Base-by-base conservation (phyloP, 257 asterid genomes). In the Ligustrum vulgare region DNA sequence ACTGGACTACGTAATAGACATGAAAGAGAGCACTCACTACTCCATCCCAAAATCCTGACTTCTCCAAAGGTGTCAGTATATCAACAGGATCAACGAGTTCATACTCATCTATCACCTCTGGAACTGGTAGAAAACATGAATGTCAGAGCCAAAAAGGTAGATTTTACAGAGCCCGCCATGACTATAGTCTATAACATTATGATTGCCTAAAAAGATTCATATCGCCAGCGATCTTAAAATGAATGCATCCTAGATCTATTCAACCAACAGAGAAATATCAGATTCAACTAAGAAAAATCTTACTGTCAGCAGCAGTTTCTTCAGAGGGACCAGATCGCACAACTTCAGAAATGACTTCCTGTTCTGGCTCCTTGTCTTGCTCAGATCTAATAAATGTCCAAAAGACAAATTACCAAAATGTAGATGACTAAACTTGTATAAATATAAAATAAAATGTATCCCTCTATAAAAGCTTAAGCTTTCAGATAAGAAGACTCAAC, bases 31-130 rank as follows among this genome's bases (percentile, higher is more conserved):
- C 69, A 88, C 93, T 79, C 68, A 95, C 99, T 89, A 95, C 98
- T 82, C 99, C 97, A 76, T 95, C 97, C 98, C 98, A 95, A 86
- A 95, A 95, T 63, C 98, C 98, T 56, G 97, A 89, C 90, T 95
- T 95, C 85, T 95, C 99, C 80, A 95, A 79, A 80, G 99, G 97
- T 60, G 92, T 86, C 86, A 95, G 82, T 80, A 95, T 89, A 81
- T 95, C 99, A 82, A 95, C 96, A 62, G 99, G 99, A 90, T 95
- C 98, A 78, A 90, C 96, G 84, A 95, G 98, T 70, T 95, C 99
- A 58, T 91, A 95, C 82, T 93, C 98, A 86, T 95, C 99, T 80
- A 95, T 86, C 89, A 90, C 99, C 87, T 87, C 98, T 39, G 94
- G 93, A 86, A 80, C 99, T 95, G 96, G 80, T 60, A 70, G 76